Evolutionary conservation across 768 basidiomycete genomes (phyloP).

Genomic region (Lentinula lateritia): DNA sequence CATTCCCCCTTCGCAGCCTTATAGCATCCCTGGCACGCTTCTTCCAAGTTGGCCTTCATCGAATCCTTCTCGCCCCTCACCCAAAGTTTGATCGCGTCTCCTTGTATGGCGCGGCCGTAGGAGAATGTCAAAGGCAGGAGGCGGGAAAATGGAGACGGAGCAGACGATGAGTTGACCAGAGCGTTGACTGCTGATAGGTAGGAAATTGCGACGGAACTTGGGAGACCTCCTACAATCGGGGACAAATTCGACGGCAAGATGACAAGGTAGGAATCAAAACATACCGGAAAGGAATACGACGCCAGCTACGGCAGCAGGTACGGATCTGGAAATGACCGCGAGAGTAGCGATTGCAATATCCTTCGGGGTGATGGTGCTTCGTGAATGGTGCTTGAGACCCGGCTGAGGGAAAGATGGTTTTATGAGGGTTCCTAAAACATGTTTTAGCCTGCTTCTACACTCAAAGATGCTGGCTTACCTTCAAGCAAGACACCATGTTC

Average conservation of each 20-base stretch:
- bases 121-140: constrained; percentile 44
- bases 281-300: constrained; percentile 45
- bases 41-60: constrained; percentile 32
- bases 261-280: constrained; percentile 2
- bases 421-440: constrained; percentile 35
- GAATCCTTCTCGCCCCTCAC: constrained; percentile 36
- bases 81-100: constrained; percentile 43
- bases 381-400: constrained; percentile 35
- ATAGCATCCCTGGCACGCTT: constrained; percentile 38
- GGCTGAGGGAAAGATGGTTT: constrained; percentile 51
- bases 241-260: background rate
- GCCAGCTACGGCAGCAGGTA: constrained; percentile 42
- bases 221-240: constrained; percentile 32
- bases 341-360: constrained; percentile 42
- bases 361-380: constrained; percentile 27
- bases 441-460: background rate
- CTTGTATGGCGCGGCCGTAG: constrained; percentile 46
- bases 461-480: constrained; percentile 22
- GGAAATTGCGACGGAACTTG: constrained; percentile 31
- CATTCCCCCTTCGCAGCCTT: constrained; percentile 32
- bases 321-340: constrained; percentile 37
- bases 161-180: constrained; percentile 26
- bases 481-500: constrained; percentile 44
- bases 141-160: constrained; percentile 29
- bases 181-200: constrained; percentile 38